A percentile compares a stretch with the other conserved stretches of the same genome.
These are phyloP conservation scores for Neurospora pannonica DNA, from an alignment of 495 filamentous ascomycete genomes.

Conservation along the genomic window DNA sequence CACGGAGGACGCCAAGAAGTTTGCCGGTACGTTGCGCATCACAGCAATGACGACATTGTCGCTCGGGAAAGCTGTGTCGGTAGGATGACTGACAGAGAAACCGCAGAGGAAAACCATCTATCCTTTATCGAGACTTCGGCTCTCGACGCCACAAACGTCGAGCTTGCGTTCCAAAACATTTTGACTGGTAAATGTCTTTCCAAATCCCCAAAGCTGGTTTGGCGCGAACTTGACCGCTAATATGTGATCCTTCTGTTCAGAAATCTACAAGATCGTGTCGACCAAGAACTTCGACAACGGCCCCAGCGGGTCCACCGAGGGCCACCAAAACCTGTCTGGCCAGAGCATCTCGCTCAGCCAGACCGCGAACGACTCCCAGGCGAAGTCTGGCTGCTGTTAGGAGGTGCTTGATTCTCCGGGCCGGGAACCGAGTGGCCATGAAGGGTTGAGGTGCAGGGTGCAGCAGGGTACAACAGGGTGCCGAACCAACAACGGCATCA, in stretches of 20 bases:
- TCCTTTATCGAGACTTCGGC: constrained; percentile 99
- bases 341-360: constrained; percentile 77
- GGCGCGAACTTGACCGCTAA: neutral
- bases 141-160: constrained; percentile 97
- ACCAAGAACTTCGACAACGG: constrained; percentile 86
- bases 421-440: constrained; percentile 22
- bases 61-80: neutral
- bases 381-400: constrained; percentile 85
- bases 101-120: constrained; percentile 79
- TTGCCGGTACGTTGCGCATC: constrained; percentile 67
- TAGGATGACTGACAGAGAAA: constrained; percentile 6
- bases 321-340: constrained; percentile 64
- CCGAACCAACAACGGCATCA: constrained; percentile 39
- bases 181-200: constrained; percentile 68
- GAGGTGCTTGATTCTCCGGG: constrained; percentile 8
- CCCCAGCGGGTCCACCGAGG: constrained; percentile 43
- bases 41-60: neutral
- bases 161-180: constrained; percentile 99
- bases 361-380: constrained; percentile 50
- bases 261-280: constrained; percentile 99
- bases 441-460: neutral
- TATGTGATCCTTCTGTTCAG: constrained; percentile 35
- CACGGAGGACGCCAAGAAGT: constrained; percentile 95
- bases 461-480: constrained; percentile 14
- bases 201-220: neutral